These are phyloP conservation scores for Trametes pubescens DNA, from an alignment of 1,284 basidiomycete genomes.

Conservation along the genomic window DNA sequence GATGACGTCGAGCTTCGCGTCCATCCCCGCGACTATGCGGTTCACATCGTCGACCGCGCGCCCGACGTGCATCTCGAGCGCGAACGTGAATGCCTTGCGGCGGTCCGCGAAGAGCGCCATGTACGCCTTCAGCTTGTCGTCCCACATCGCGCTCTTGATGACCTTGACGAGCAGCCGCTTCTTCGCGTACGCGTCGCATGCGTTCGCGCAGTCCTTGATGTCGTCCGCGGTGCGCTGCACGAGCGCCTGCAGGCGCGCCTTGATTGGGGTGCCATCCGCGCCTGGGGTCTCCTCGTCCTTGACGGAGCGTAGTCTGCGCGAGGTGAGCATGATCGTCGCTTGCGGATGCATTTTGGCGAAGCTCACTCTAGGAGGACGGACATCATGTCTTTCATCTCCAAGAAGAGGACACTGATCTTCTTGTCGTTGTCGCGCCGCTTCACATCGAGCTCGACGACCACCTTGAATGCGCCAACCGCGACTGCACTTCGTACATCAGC, in stretches of 20 bases:
- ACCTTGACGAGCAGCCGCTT: slow-evolving; percentile 47
- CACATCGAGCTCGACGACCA: slow-evolving; percentile 48
- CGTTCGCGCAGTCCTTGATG: slow-evolving; percentile 43
- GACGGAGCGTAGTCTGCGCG: slow-evolving; percentile 12
- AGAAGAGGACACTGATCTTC: slow-evolving; percentile 44
- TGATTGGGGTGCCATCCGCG: slow-evolving; percentile 35
- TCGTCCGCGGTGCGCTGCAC: slow-evolving; percentile 37
- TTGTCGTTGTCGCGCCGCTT: slow-evolving; percentile 52
- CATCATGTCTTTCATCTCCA: slow-evolving; percentile 48
- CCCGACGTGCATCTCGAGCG: slow-evolving; percentile 46
- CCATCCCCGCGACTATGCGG: slow-evolving; percentile 40
- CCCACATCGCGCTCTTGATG: slow-evolving; percentile 48
- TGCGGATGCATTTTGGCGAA: too few species aligned
- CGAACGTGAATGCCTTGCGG: slow-evolving; percentile 44
- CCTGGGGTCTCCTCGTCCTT: slow-evolving; percentile 27
- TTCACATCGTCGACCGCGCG: slow-evolving; percentile 44
- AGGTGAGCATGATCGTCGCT: slow-evolving; percentile 3
- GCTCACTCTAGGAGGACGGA: slow-evolving; percentile 50
- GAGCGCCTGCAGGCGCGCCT: slow-evolving; percentile 36
- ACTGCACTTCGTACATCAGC: slow-evolving; percentile 37
- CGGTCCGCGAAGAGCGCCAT: slow-evolving; percentile 44
- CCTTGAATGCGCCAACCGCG: slow-evolving; percentile 51
- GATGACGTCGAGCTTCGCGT: slow-evolving; percentile 27
- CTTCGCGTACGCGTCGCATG: slow-evolving; percentile 45
- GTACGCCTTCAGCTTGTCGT: slow-evolving; percentile 45